Base-by-base conservation (phyloP, 441 rosid genomes). In the Corymbia calophylla region DNA sequence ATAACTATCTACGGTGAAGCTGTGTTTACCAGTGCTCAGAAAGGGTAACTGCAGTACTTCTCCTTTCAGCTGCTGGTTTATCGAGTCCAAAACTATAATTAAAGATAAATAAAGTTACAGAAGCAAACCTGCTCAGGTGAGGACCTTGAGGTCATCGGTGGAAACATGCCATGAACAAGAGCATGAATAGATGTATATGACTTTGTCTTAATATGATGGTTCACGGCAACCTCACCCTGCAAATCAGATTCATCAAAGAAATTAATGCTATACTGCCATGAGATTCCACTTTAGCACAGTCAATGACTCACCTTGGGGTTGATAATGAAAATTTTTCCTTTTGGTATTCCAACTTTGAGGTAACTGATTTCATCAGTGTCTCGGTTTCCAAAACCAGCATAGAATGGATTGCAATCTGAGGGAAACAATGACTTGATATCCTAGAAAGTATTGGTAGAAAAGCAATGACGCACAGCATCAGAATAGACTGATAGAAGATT, bases 381-480 rank as follows among this genome's bases (percentile, higher is more conserved):
- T 94, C 99, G 94, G 91, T 98, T 98, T 89, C 99, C 99, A 92
- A 98, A 98, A 89, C 99, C 99, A 91, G 99, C 99, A 90, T 97
- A 97, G 94, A 97, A 98, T 3, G 99, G 99, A 90, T 94, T 96
- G 96, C 94, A 93, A 87, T 97, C 97, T 1, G 95, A 64, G 88
- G 99, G 99, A 91, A 97, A 98, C 94, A 98, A 94, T 35, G 95
- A 97, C 89, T 91, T 95, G 93, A 98, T 97, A 54, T 95, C 98
- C 99, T 98, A 96, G 35, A 64, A 87, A 32, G 73, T 32, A 62
- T 58, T 44, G 85, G 66, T 92, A 68, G 49, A 18, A 48, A 84
- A 62, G 56, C 39, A 56, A 44, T 44, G n/a, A 44, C 12, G n/a
- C 51, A 77, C 6, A 44, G n/a, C 44, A 1, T 77, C 84, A 77